Percentiles rank a stretch among this genome's conserved stretches.
Evolutionary conservation across 2,329 filamentous ascomycete species (phyloP).

Genomic region (Paraphaeosphaeria sporulosa): DNA sequence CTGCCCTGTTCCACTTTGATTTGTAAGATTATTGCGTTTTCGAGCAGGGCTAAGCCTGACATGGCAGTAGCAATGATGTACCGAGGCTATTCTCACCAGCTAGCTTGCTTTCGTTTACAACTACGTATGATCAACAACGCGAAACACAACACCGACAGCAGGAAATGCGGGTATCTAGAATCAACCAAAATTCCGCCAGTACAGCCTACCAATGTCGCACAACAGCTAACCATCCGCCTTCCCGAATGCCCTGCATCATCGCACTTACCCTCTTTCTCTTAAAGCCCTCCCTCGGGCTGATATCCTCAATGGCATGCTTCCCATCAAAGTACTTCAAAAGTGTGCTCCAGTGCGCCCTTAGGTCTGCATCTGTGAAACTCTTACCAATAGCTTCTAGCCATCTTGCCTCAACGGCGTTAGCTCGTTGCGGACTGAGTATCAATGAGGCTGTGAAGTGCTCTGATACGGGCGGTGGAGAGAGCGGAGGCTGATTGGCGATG

Average conservation of each 20-base stretch:
- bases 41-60: neutral
- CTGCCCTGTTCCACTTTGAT: neutral
- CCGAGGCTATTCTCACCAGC: neutral
- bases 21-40: slow-evolving; percentile 9
- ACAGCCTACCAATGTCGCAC: slow-evolving; percentile 49
- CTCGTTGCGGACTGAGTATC: slow-evolving; percentile 79
- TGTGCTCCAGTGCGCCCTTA: slow-evolving; percentile 73
- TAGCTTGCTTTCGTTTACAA: neutral
- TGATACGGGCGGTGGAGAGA: slow-evolving; percentile 14
- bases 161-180: slow-evolving; percentile 3
- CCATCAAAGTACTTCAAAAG: slow-evolving; percentile 91
- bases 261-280: slow-evolving; percentile 74
- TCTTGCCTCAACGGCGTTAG: slow-evolving; percentile 78
- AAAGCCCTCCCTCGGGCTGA: slow-evolving; percentile 83
- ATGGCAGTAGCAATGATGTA: neutral
- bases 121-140: neutral
- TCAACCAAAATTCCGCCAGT: neutral
- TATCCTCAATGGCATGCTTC: slow-evolving; percentile 81
- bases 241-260: slow-evolving; percentile 70
- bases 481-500: slow-evolving; percentile 15
- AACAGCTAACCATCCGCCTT: slow-evolving; percentile 65
- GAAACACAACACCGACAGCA: neutral
- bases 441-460: slow-evolving; percentile 38
- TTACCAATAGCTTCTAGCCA: slow-evolving; percentile 62
- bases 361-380: slow-evolving; percentile 51